Conservation (phyloP, 306 rosid species). For the Purshia tridentata region DNA sequence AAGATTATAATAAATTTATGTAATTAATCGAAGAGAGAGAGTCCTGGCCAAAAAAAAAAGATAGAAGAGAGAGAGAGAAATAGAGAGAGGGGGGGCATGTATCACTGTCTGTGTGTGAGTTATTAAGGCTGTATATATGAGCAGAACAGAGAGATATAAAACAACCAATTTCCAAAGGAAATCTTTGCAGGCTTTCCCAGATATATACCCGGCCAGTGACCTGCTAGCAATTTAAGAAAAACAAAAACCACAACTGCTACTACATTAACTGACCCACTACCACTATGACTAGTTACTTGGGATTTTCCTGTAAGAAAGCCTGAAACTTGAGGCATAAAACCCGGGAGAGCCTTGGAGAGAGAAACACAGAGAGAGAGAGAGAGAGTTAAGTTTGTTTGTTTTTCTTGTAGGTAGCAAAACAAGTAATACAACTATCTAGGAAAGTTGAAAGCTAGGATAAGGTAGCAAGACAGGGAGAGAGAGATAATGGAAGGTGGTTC, state of each 20-base stretch:
- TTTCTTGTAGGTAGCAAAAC: neutral
- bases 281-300: constrained; percentile 1
- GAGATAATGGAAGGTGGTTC: constrained; percentile 56
- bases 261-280: constrained; percentile 24
- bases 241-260: constrained; percentile 19
- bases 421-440: neutral
- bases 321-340: too few species aligned
- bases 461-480: constrained; percentile 22
- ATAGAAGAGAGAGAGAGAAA: too few species aligned
- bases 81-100: too few species aligned
- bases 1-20: too few species aligned
- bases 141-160: too few species aligned
- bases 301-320: too few species aligned
- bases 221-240: constrained; percentile 25
- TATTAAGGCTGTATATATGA: too few species aligned
- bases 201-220: neutral
- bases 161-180: constrained; percentile 35
- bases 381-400: neutral
- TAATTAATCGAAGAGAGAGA: too few species aligned
- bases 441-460: constrained; percentile 8
- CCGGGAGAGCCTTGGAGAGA: too few species aligned
- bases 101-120: too few species aligned
- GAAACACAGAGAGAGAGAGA: constrained; percentile 1
- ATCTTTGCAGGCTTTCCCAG: constrained; percentile 40
- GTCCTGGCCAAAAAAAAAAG: too few species aligned